Percentiles rank a stretch among this genome's conserved stretches.
Conservation (phyloP, 495 filamentous ascomycete genomes). For the Pseudomonodictys pantanalensis region DNA sequence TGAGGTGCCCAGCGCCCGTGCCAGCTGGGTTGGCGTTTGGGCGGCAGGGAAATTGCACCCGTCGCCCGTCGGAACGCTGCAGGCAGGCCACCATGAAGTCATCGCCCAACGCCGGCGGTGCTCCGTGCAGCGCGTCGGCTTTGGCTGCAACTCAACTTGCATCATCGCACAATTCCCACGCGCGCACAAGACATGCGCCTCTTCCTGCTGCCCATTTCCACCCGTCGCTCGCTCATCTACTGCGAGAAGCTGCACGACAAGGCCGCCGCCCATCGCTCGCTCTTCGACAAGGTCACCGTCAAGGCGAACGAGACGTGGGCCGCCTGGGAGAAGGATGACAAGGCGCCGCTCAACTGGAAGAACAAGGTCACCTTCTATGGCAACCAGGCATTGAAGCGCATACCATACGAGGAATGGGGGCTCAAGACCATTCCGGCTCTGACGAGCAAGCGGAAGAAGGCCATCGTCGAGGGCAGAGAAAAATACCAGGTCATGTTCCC, state of each 20-base stretch:
- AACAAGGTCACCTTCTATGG: constrained; percentile 79
- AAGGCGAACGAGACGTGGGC: constrained; percentile 76
- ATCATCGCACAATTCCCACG: constrained; percentile 3
- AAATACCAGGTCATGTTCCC: constrained; percentile 80
- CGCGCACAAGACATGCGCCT: constrained; percentile 68
- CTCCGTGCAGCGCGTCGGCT: neutral
- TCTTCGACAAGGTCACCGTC: constrained; percentile 61
- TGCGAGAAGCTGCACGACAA: constrained; percentile 66
- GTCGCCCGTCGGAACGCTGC: neutral
- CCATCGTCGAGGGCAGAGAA: constrained; percentile 60
- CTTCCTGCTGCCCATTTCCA: constrained; percentile 93
- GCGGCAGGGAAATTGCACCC: neutral
- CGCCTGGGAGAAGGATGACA: constrained; percentile 77
- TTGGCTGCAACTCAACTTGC: constrained; percentile 8
- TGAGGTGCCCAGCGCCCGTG: neutral
- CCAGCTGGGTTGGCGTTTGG: neutral
- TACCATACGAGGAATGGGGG: constrained; percentile 97
- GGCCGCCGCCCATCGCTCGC: constrained; percentile 49
- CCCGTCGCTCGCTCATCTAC: constrained; percentile 86
- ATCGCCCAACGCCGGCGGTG: too few relatives aligned
- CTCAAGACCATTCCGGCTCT: constrained; percentile 90
- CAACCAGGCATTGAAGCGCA: constrained; percentile 76
- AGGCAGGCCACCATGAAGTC: neutral
- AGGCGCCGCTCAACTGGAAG: constrained; percentile 67
- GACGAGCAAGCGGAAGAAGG: constrained; percentile 59